Percentiles rank a stretch among this genome's conserved stretches.
Evolutionary conservation across 176 grass and related monocot species (phyloP).

Genomic region (Tillandsia fasciculata): DNA sequence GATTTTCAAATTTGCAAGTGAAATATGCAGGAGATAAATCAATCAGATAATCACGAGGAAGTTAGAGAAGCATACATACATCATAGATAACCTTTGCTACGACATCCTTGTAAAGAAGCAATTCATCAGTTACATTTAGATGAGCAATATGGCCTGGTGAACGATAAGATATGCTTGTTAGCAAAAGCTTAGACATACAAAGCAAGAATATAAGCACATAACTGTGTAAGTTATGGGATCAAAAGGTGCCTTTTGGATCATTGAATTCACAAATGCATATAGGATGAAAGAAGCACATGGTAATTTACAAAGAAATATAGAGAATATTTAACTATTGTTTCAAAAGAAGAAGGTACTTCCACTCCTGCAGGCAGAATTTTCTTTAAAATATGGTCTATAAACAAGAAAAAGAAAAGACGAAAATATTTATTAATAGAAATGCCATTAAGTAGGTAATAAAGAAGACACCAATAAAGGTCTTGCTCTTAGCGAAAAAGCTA

Average conservation of each 20-base stretch:
- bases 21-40: neutral
- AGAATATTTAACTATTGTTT: conserved; percentile 88
- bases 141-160: conserved; percentile 92
- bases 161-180: neutral
- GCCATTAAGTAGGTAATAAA: neutral
- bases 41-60: neutral
- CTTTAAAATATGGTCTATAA: conserved; percentile 76
- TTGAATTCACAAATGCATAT: too few relatives aligned
- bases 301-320: conserved; percentile 14
- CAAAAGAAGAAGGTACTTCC: conserved; percentile 93
- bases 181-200: neutral
- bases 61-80: conserved; percentile 34
- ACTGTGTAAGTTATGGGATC: too few relatives aligned
- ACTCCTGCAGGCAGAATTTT: conserved; percentile 67
- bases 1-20: neutral
- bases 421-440: neutral
- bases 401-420: conserved; percentile 18
- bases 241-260: too few relatives aligned
- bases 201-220: too few relatives aligned
- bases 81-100: conserved; percentile 94
- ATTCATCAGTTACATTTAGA: conserved; percentile 80
- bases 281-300: conserved; percentile 6
- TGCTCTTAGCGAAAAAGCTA: neutral
- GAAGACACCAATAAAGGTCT: neutral
- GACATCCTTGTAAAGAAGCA: conserved; percentile 70